These are phyloP conservation scores for Aureobasidium sp. DNA, from an alignment of 2,329 filamentous ascomycete species.

Conservation along the genomic window DNA sequence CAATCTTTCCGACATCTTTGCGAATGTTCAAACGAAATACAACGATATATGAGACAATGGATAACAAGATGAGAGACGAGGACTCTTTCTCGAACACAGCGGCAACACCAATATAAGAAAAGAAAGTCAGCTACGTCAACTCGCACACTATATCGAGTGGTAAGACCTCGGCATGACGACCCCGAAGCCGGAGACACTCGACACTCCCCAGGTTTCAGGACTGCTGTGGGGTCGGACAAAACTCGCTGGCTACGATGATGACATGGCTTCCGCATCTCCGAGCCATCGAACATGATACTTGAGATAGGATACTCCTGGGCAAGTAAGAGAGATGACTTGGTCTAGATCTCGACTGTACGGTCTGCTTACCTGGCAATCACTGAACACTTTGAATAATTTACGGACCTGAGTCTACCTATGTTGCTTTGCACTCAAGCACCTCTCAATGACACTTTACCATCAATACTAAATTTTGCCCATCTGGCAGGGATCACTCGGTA, in stretches of 20 bases:
- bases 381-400: no score
- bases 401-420: no score
- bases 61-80: background rate
- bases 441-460: no score
- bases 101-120: background rate
- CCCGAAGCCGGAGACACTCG: background rate
- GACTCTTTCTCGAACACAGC: background rate
- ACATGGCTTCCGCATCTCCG: background rate
- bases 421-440: no score
- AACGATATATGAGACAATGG: no score
- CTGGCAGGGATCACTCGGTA: no score
- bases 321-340: background rate
- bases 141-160: background rate
- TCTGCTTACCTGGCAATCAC: no score
- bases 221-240: conserved; percentile 1
- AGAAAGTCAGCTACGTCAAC: conserved; percentile 11
- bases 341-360: no score
- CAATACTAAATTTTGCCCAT: no score
- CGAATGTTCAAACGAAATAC: background rate
- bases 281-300: background rate
- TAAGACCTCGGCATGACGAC: conserved; percentile 8
- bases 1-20: background rate
- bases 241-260: background rate
- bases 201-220: background rate
- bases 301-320: background rate